Evolutionary conservation across 2,329 filamentous ascomycete species (phyloP).

Genomic region (Fusarium begoniae): DNA sequence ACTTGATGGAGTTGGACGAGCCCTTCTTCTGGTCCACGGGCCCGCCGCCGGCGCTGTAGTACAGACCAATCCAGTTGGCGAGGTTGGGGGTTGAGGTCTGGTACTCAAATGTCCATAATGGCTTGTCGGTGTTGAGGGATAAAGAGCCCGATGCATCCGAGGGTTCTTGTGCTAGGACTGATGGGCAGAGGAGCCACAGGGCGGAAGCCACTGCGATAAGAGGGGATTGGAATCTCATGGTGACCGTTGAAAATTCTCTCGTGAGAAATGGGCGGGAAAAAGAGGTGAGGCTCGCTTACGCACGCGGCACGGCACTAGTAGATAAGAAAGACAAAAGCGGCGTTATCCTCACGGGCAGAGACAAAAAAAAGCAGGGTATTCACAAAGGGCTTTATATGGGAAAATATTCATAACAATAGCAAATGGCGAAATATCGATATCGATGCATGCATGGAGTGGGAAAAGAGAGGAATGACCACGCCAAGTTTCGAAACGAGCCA

Average conservation of each 20-base stretch:
- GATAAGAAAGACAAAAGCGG: not conserved
- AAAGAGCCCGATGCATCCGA: conserved; percentile 21
- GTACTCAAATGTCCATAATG: conserved; percentile 49
- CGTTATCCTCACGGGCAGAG: not conserved
- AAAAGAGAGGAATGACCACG: conserved; percentile 1
- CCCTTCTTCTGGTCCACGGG: conserved; percentile 46
- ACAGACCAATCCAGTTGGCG: conserved; percentile 53
- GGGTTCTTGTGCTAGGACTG: conserved; percentile 10
- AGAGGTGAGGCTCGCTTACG: not conserved
- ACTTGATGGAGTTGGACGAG: conserved; percentile 43
- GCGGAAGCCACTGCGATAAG: conserved; percentile 17
- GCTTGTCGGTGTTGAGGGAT: conserved; percentile 20
- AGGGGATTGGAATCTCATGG: conserved; percentile 25
- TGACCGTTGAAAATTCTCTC: not conserved
- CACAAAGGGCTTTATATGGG: conserved; percentile 5
- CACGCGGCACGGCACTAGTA: conserved; percentile 1
- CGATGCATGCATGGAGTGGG: not conserved
- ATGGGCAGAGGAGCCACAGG: conserved; percentile 24
- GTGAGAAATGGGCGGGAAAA: not conserved
- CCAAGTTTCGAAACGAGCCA: conserved; percentile 23
- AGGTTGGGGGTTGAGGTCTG: conserved; percentile 40
- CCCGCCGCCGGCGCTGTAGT: conserved; percentile 45
- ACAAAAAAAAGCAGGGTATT: not conserved
- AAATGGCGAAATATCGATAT: not conserved
- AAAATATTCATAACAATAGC: not conserved